Evolutionary conservation across 148 eudicot genomes (phyloP), one percentile per base, ranked within the genome.

Genomic region (Rhododendron simsii): DNA sequence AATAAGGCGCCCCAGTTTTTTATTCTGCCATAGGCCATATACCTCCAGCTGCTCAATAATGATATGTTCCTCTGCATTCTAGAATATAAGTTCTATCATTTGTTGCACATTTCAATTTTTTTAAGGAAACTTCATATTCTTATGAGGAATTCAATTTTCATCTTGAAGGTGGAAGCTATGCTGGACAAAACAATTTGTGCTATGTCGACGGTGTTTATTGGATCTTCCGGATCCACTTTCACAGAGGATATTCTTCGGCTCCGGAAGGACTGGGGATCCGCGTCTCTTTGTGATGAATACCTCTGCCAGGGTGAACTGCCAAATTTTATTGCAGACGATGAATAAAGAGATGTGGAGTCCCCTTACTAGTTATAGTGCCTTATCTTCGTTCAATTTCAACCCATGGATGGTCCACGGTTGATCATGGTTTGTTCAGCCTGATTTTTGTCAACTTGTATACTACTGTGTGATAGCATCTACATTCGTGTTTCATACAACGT

Each of bases 131-230:
- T 2, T 4, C 48, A 5, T 33, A 2, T 84, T 63, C 83, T 13
- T 51, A 37, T 21, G 33, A 16, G 20, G 35, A 26, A 75, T 71
- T 71, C 3, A 78, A 44, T 83, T 86, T 90, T 86, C 55, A 51
- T 83, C 50, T 63, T 92, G 89, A 89, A 97, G 99, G 99, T 97
- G 91, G 98, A 94, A 78, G 99, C 99, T 47, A 97, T 97, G 98
- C 91, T 95, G 90, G 99, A 98, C 90, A 98, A 98, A 89, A 94
- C 98, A 44, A 98, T 98, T 2, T 95, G 94, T 88, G 98, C 98
- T 4, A 86, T 98, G 92, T 93, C 99, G 0, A 89, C 88, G 12
- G 99, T 93, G 75, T 97, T 94, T 91, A 93, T 98, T 35, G 99
- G 99, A 59, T 90, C 99, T 5, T 89, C 96, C 12, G 99, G 99